phyloP scores from a whole-genome alignment of 768 basidiomycete species.

The Rhizopogon rudus region DNA sequence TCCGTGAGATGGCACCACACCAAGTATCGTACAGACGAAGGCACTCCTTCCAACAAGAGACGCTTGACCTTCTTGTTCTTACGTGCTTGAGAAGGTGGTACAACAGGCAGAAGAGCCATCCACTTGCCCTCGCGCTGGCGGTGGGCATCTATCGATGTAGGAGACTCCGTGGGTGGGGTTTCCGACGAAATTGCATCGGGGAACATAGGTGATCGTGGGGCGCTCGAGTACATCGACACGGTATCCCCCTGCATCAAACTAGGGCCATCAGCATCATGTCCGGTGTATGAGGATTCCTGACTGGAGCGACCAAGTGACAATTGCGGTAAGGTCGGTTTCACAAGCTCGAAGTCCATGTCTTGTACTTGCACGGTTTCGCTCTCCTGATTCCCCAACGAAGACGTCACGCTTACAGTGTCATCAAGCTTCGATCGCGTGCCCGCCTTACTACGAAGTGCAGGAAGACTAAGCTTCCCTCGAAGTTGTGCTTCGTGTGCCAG shows the following conservation, averaged over 20 bases:
- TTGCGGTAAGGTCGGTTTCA: slow-evolving; percentile 53
- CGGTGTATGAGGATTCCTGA: slow-evolving; percentile 46
- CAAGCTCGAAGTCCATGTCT: slow-evolving; percentile 79
- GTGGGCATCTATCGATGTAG: slow-evolving; percentile 48
- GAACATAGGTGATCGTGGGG: slow-evolving; percentile 21
- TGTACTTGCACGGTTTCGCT: slow-evolving; percentile 67
- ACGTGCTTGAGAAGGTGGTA: slow-evolving; percentile 55
- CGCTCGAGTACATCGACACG: slow-evolving; percentile 33
- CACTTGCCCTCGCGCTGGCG: slow-evolving; percentile 74
- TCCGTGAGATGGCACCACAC: slow-evolving; percentile 83
- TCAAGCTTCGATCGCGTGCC: slow-evolving; percentile 24
- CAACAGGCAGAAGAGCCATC: slow-evolving; percentile 57
- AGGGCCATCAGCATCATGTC: slow-evolving; percentile 21
- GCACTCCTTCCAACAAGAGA: slow-evolving; percentile 72
- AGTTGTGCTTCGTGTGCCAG: slow-evolving; percentile 31
- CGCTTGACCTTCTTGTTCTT: slow-evolving; percentile 80
- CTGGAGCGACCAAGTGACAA: slow-evolving; percentile 38
- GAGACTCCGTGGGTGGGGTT: slow-evolving; percentile 11
- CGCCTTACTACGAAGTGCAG: slow-evolving; percentile 50
- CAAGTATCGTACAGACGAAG: slow-evolving; percentile 76
- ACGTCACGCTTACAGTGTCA: slow-evolving; percentile 21
- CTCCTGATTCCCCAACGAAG: slow-evolving; percentile 20
- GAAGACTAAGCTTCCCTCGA: slow-evolving; percentile 63
- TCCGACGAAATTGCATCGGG: slow-evolving; percentile 2
- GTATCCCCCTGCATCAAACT: slow-evolving; percentile 34